Percentiles rank a stretch among this genome's conserved stretches.
Evolutionary conservation across 352 stramenopile species (phyloP).

Genomic region (Hyaloperonospora arabidopsidis): DNA sequence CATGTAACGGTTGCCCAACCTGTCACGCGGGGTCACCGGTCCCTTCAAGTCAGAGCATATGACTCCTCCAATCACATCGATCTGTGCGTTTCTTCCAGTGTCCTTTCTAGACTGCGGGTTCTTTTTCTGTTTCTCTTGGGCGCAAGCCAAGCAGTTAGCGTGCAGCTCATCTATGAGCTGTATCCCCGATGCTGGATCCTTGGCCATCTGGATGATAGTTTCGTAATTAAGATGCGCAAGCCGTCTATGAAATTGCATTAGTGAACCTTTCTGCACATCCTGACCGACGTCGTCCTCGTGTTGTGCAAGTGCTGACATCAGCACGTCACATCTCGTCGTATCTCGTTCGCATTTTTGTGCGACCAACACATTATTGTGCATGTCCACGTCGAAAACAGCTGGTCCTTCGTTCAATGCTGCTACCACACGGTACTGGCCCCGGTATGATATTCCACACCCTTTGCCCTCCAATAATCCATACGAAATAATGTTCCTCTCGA

Average conservation of each 20-base stretch:
- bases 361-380: too few relatives aligned
- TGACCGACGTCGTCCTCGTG: not conserved
- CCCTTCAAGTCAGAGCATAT: not conserved
- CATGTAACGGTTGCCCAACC: not conserved
- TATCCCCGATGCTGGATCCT: not conserved
- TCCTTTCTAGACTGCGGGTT: slow-evolving; percentile 9
- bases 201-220: not conserved
- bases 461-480: slow-evolving; percentile 17
- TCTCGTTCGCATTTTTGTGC: too few relatives aligned
- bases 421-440: slow-evolving; percentile 1
- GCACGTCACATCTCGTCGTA: too few relatives aligned
- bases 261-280: not conserved
- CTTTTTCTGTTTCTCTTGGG: slow-evolving; percentile 18
- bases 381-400: too few relatives aligned
- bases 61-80: not conserved
- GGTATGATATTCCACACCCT: slow-evolving; percentile 6
- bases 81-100: slow-evolving; percentile 8
- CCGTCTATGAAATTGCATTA: not conserved
- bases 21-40: not conserved
- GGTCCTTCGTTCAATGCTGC: not conserved
- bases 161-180: slow-evolving; percentile 1
- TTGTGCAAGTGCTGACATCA: not conserved
- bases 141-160: slow-evolving; percentile 9
- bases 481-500: slow-evolving; percentile 23
- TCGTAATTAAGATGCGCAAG: not conserved